Evolutionary conservation across 768 basidiomycete species (phyloP).

Genomic region (Tephrocybe sp.): DNA sequence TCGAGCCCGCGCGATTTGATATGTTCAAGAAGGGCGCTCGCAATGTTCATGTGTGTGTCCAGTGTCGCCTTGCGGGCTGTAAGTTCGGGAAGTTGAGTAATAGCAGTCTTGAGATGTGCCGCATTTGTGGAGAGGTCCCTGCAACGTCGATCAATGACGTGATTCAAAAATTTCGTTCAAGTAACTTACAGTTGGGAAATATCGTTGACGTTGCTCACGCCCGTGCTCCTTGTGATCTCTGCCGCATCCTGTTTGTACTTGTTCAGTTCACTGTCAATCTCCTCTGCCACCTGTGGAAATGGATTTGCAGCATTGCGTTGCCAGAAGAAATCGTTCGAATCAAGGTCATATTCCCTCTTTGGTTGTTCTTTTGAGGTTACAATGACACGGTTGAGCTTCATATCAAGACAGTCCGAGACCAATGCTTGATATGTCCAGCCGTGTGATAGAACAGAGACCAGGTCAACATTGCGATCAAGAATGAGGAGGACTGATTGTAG

Average conservation of each 20-base stretch:
- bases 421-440: conserved; percentile 99
- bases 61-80: conserved; percentile 95
- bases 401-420: conserved; percentile 95
- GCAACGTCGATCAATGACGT: conserved; percentile 3
- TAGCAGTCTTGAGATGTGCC: conserved; percentile 91
- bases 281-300: conserved; percentile 98
- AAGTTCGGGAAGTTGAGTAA: conserved; percentile 93
- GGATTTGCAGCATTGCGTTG: conserved; percentile 92
- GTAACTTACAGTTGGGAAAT: conserved; percentile 82
- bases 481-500: conserved; percentile 77
- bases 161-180: background rate
- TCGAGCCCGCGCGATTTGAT: conserved; percentile 95
- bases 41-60: conserved; percentile 99
- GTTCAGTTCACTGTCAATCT: conserved; percentile 89
- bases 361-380: conserved; percentile 66
- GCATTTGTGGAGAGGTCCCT: conserved; percentile 94
- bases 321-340: conserved; percentile 99
- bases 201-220: conserved; percentile 94
- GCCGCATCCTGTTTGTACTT: conserved; percentile 95
- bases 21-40: conserved; percentile 89
- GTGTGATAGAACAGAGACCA: conserved; percentile 90
- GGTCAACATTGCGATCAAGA: conserved; percentile 91
- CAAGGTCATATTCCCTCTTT: conserved; percentile 89
- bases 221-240: conserved; percentile 94
- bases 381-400: conserved; percentile 93